phyloP scores from a whole-genome alignment of 257 asterid genomes.

The Nicotiana benthamiana region DNA sequence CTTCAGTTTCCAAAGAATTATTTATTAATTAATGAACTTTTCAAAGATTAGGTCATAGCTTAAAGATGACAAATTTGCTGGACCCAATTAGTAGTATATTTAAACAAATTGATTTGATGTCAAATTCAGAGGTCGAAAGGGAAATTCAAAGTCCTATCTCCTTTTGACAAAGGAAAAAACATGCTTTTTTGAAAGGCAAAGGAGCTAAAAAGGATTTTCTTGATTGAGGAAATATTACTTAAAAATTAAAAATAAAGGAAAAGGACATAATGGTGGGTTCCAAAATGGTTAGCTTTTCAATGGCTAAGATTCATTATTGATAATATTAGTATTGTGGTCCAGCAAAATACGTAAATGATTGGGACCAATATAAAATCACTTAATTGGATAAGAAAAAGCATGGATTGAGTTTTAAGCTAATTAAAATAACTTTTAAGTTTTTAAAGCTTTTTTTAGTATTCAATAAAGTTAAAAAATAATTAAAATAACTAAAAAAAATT shows the following conservation, averaged over 20 bases:
- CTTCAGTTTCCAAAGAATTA: neutral
- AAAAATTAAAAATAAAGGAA: neutral
- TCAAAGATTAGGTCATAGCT: neutral
- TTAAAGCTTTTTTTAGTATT: too few species aligned
- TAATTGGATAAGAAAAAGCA: neutral
- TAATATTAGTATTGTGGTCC: neutral
- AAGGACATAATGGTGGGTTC: neutral
- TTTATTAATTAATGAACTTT: neutral
- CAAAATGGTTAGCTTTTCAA: neutral
- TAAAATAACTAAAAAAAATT: too few species aligned
- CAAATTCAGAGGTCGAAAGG: neutral
- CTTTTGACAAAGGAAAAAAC: neutral
- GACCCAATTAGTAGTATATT: neutral
- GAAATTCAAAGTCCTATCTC: neutral
- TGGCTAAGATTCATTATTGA: neutral
- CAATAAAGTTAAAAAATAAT: too few species aligned
- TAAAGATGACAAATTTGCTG: neutral
- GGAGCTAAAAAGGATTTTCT: neutral
- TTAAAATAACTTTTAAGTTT: too few species aligned
- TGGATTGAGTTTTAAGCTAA: too few species aligned
- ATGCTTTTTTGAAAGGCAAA: neutral
- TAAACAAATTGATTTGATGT: neutral
- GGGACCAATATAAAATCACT: neutral
- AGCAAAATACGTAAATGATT: neutral
- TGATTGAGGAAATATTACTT: neutral